Evolutionary conservation across 2,329 filamentous ascomycete genomes (phyloP).

Genomic region (Massarina eburnea): DNA sequence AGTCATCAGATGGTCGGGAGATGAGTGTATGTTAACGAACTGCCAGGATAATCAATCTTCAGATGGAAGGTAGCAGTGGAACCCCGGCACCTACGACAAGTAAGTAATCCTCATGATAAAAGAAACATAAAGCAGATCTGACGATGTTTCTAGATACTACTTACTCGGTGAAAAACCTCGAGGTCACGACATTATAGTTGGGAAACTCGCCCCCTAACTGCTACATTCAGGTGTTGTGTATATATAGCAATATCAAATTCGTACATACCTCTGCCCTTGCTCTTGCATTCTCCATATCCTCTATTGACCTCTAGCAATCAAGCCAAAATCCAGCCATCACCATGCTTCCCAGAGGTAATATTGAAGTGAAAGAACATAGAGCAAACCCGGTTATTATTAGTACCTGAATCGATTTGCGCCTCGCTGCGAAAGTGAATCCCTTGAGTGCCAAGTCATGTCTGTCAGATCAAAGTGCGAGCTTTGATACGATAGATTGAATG

Average conservation of each 20-base stretch:
- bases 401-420: no score
- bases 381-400: no score
- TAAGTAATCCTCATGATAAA: constrained; percentile 9
- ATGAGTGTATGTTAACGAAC: background rate
- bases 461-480: no score
- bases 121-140: background rate
- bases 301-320: no score
- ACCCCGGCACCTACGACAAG: constrained; percentile 23
- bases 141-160: constrained; percentile 17
- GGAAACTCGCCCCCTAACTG: background rate
- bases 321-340: no score
- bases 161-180: constrained; percentile 25
- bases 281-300: background rate
- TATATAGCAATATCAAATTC: background rate
- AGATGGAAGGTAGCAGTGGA: constrained; percentile 37
- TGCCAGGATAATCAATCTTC: constrained; percentile 31
- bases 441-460: no score
- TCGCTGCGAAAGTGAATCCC: no score
- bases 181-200: constrained; percentile 23
- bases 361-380: no score
- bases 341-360: no score
- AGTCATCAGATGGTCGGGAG: constrained; percentile 4
- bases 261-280: background rate
- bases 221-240: background rate
- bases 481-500: no score